Base-by-base conservation (phyloP, 345 rosid species). In the Citropsis articulata region DNA sequence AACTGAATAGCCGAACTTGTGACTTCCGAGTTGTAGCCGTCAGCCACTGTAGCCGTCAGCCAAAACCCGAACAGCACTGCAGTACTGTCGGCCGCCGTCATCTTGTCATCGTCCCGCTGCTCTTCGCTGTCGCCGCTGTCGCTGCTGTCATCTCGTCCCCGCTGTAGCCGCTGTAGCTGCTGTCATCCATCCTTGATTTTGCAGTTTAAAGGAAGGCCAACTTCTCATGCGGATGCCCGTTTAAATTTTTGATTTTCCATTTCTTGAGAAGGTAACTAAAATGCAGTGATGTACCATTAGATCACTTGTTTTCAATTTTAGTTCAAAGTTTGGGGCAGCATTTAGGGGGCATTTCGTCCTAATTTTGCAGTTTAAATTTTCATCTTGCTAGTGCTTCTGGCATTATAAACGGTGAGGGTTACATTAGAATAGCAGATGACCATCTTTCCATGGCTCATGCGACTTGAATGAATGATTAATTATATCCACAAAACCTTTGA, bases 151-250 rank as follows among this genome's bases (percentile, higher is more conserved):
- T n/a, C n/a, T n/a, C n/a, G n/a, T n/a, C n/a, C n/a, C n/a, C n/a
- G n/a, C n/a, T n/a, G n/a, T n/a, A n/a, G n/a, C n/a, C n/a, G n/a
- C n/a, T n/a, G n/a, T n/a, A n/a, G n/a, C n/a, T n/a, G n/a, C n/a
- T n/a, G n/a, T n/a, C n/a, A 9, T 67, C 0, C 28, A 28, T 16
- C 6, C 24, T 16, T 60, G 1, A 30, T 21, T 42, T 22, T 55
- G 65, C 87, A 88, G 91, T 64, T 77, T 80, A 42, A 81, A 81
- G 68, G 75, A 59, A 53, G 91, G 89, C 28, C 85, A 84, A 50
- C 81, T 85, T 64, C 30, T 88, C 75, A 83, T 81, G 85, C 79
- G 67, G 80, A 88, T 88, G 84, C 91, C 91, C 1, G 86, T 84
- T 70, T 86, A 82, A 71, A 72, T 19, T 62, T 78, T 18, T 75